Evolutionary conservation across 2,329 filamentous ascomycete species (phyloP).

Genomic region (Diaporthe humulicola): DNA sequence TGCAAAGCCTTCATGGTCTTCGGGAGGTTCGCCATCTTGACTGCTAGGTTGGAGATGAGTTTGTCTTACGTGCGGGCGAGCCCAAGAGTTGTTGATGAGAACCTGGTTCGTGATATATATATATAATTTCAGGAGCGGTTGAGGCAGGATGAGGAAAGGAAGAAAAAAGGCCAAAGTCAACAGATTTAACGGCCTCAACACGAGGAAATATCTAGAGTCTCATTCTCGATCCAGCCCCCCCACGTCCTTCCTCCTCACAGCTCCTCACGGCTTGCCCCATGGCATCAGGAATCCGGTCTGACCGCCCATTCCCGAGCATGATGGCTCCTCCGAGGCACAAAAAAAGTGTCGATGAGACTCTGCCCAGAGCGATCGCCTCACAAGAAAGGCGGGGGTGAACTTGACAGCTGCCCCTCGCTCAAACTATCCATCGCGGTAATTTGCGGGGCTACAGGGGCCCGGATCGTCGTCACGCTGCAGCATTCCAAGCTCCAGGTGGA

Average conservation of each 20-base stretch:
- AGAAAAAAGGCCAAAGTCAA: constrained; percentile 5
- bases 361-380: constrained; percentile 33
- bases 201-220: constrained; percentile 7
- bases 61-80: not conserved
- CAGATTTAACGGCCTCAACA: constrained; percentile 10
- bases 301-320: constrained; percentile 22
- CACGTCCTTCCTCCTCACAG: not conserved
- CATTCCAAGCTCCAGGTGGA: constrained; percentile 18
- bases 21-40: constrained; percentile 52
- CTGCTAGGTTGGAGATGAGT: not conserved
- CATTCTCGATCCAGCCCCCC: constrained; percentile 31
- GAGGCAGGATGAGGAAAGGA: not conserved
- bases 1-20: constrained; percentile 51
- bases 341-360: constrained; percentile 29
- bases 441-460: constrained; percentile 35
- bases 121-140: not conserved
- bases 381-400: constrained; percentile 27
- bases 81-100: constrained; percentile 1
- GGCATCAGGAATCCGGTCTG: not conserved
- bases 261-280: not conserved
- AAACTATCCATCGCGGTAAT: constrained; percentile 22
- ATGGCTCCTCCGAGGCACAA: not conserved
- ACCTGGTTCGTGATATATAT: not conserved
- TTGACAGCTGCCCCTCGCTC: constrained; percentile 31
- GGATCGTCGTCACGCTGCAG: constrained; percentile 34